Evolutionary conservation across 495 filamentous ascomycete genomes (phyloP), one percentile per base, ranked within the genome.

Genomic region (Lasiosphaeria hispida): DNA sequence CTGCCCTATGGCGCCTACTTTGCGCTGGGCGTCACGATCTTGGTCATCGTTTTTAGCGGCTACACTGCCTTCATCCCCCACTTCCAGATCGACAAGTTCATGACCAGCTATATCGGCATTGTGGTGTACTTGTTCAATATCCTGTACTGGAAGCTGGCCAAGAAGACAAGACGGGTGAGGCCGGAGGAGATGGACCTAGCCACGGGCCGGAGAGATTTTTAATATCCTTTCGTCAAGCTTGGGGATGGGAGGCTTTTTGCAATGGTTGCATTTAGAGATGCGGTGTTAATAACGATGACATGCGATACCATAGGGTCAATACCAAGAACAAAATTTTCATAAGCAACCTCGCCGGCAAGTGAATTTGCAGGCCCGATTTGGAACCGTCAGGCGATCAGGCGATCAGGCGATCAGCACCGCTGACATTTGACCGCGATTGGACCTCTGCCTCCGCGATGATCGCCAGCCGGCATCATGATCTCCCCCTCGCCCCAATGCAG

Each of bases 91-190:
- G 85, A 85, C 71, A 87, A 82, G 63, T 94, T 94, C 71, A 81
- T 95, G 69, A 92, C 89, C 0, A 84, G 84, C 4, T 92, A 94
- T 63, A 82, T 92, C 4, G 90, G 89, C 35, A 92, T 95, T 64
- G 87, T 87, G 4, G 73, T 93, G 11, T 95, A 90, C 64, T 63
- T 95, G 2, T 77, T 83, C 50, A 72, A 72, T 15, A 58, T 72
- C 1, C 19, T 62, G 11, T 65, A 58, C 54, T 72, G 70, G 70
- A 72, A 72, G 59, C 36, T 42, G 1, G 19, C 58, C 37, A 72
- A 72, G 66, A 65, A 64, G 63, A 72, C 70, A 6, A 67, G 65
- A 67, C 53, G 68, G 33, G 69, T 72, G 0, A 53, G 38, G 40
- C 64, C 70, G 0, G 61, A 63, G 58, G 70, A 72, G 38, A 60